phyloP scores from a whole-genome alignment of 2,329 filamentous ascomycete species.

The Trichophyton equinum region DNA sequence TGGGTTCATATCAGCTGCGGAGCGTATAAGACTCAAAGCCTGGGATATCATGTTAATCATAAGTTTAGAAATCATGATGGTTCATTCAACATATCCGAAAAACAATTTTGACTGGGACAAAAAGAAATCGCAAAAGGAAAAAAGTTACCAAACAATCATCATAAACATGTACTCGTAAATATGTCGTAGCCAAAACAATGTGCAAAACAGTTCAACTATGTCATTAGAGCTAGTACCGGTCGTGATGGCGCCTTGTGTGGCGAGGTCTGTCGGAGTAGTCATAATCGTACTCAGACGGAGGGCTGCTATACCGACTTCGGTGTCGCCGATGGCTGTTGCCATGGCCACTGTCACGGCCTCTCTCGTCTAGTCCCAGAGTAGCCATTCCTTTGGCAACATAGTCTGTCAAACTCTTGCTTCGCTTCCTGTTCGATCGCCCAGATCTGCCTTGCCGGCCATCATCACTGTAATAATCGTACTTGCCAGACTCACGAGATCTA shows the following conservation, averaged over 20 bases:
- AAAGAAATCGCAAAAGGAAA: background rate
- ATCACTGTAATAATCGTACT: slow-evolving; percentile 26
- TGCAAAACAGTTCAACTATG: background rate
- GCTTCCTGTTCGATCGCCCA: slow-evolving; percentile 35
- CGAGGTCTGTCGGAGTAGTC: slow-evolving; percentile 29
- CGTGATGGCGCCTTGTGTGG: slow-evolving; percentile 10
- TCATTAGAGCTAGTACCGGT: background rate
- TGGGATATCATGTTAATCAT: background rate
- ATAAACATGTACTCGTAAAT: background rate
- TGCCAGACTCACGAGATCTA: slow-evolving; percentile 22
- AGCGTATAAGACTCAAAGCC: background rate
- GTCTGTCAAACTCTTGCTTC: slow-evolving; percentile 36
- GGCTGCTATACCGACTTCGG: slow-evolving; percentile 21
- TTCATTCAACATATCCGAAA: background rate
- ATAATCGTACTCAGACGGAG: slow-evolving; percentile 22
- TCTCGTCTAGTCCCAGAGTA: slow-evolving; percentile 30
- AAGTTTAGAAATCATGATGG: background rate
- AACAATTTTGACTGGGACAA: background rate
- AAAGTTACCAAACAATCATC: background rate
- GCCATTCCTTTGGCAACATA: slow-evolving; percentile 34
- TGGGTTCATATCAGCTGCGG: background rate
- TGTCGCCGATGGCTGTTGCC: slow-evolving; percentile 16
- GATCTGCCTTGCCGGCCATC: slow-evolving; percentile 43
- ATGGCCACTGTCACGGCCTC: slow-evolving; percentile 16
- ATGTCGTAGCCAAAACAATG: background rate